Percentiles rank a stretch among this genome's conserved stretches.
Evolutionary conservation across 352 stramenopile species (phyloP).

Genomic region (Peronospora destructor): DNA sequence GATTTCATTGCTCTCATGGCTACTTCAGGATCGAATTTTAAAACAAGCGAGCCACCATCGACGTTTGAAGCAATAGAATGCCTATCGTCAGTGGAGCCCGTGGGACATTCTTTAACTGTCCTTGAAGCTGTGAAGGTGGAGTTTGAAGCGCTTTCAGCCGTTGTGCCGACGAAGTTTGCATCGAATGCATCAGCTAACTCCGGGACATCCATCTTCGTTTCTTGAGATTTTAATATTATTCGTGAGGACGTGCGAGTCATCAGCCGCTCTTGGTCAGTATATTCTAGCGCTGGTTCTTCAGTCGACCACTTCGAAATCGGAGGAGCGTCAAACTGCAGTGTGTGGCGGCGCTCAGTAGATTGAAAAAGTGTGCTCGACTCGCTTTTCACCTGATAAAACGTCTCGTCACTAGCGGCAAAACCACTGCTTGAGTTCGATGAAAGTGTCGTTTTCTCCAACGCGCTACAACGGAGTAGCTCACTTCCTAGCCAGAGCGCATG

Average conservation of each 20-base stretch:
- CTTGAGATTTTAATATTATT: constrained; percentile 25
- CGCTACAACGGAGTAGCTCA: constrained; percentile 56
- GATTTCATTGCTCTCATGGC: constrained; percentile 49
- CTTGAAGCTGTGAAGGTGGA: constrained; percentile 17
- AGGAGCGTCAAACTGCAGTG: constrained; percentile 16
- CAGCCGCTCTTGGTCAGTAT: constrained; percentile 8
- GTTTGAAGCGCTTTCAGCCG: constrained; percentile 12
- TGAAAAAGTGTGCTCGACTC: constrained; percentile 34
- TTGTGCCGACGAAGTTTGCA: constrained; percentile 19
- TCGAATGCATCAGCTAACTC: constrained; percentile 30
- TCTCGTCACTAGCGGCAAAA: constrained; percentile 29
- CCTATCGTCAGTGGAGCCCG: constrained; percentile 36
- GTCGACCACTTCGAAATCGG: constrained; percentile 12
- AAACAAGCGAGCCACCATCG: constrained; percentile 35
- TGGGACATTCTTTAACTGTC: constrained; percentile 20
- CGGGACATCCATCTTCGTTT: constrained; percentile 31
- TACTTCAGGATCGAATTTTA: constrained; percentile 55
- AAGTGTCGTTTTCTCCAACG: constrained; percentile 37
- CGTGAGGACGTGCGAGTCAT: constrained; percentile 26
- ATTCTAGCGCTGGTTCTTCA: constrained; percentile 10
- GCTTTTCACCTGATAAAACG: constrained; percentile 35
- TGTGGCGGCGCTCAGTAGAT: constrained; percentile 13
- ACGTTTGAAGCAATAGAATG: constrained; percentile 38
- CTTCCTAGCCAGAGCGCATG: constrained; percentile 71
- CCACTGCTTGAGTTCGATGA: constrained; percentile 24